Conservation (phyloP, 345 rosid species). For the Brassica carinata region DNA sequence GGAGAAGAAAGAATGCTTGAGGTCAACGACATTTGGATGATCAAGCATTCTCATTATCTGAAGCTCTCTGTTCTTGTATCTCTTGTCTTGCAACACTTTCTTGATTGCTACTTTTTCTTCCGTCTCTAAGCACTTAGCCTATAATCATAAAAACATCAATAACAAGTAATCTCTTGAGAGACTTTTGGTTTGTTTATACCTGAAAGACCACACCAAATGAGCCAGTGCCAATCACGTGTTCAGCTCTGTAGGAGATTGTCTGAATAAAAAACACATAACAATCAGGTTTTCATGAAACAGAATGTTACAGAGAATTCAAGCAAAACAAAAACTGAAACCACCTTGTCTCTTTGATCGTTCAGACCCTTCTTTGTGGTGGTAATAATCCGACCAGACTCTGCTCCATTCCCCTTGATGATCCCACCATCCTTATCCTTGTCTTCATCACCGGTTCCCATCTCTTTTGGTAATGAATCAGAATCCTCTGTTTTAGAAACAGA, state of each 20-base stretch:
- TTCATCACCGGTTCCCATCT: constrained; percentile 59
- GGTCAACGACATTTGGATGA: constrained; percentile 89
- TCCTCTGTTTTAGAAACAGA: constrained; percentile 38
- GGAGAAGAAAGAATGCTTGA: constrained; percentile 89
- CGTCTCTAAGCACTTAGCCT: constrained; percentile 98
- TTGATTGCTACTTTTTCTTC: constrained; percentile 95
- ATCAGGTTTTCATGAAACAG: neutral
- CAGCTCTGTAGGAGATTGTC: constrained; percentile 88
- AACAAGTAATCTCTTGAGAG: neutral
- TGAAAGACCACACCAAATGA: constrained; percentile 95
- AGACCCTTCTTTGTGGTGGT: constrained; percentile 83
- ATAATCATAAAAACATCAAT: constrained; percentile 6
- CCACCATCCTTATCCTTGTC: constrained; percentile 47
- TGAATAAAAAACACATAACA: constrained; percentile 20
- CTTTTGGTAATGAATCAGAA: constrained; percentile 62
- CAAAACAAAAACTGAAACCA: neutral
- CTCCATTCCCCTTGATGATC: constrained; percentile 55
- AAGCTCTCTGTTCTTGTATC: constrained; percentile 94
- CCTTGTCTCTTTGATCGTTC: constrained; percentile 86
- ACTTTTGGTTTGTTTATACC: constrained; percentile 27
- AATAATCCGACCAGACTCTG: constrained; percentile 92
- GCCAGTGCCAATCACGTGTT: constrained; percentile 96
- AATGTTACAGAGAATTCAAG: neutral
- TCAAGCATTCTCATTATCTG: constrained; percentile 92
- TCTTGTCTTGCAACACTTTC: constrained; percentile 97